Evolutionary conservation across 768 basidiomycete species (phyloP).

Genomic region (Panellus pusillus): DNA sequence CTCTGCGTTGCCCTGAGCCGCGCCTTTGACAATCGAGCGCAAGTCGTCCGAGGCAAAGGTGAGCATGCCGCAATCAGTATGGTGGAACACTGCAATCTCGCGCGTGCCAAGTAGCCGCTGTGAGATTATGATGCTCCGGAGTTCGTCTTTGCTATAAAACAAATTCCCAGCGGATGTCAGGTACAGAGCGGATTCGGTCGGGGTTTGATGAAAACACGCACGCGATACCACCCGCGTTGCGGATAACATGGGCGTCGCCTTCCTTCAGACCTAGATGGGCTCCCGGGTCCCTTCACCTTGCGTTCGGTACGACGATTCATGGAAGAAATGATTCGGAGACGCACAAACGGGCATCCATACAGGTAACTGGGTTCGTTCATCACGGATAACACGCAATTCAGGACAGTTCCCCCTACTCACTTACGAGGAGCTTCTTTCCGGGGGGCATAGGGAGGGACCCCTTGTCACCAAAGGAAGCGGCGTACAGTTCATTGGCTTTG

Average conservation of each 20-base stretch:
- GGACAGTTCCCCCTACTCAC: constrained; percentile 18
- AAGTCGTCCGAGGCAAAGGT: constrained; percentile 54
- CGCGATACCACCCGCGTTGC: constrained; percentile 39
- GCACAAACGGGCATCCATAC: constrained; percentile 58
- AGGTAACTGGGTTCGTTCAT: constrained; percentile 37
- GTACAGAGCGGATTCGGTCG: neutral
- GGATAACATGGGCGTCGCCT: constrained; percentile 56
- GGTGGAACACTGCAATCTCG: constrained; percentile 69
- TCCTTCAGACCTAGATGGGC: constrained; percentile 46
- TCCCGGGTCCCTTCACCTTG: constrained; percentile 31
- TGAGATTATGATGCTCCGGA: constrained; percentile 68
- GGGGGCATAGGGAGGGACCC: constrained; percentile 42
- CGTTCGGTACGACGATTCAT: neutral
- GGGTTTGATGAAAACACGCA: neutral
- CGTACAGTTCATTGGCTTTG: constrained; percentile 41
- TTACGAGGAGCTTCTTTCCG: constrained; percentile 38
- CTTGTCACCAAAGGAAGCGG: constrained; percentile 40
- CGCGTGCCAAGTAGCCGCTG: constrained; percentile 73
- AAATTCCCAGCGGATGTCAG: too few relatives aligned
- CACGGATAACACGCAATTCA: too few relatives aligned
- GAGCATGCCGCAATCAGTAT: constrained; percentile 74
- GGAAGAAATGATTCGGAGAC: neutral
- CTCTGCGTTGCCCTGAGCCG: constrained; percentile 31
- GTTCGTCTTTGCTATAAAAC: constrained; percentile 65
- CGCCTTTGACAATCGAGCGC: constrained; percentile 49